Percentiles rank a stretch among this genome's conserved stretches.
phyloP scores from a whole-genome alignment of 768 basidiomycete species.

The Hydnomerulius pinastri region DNA sequence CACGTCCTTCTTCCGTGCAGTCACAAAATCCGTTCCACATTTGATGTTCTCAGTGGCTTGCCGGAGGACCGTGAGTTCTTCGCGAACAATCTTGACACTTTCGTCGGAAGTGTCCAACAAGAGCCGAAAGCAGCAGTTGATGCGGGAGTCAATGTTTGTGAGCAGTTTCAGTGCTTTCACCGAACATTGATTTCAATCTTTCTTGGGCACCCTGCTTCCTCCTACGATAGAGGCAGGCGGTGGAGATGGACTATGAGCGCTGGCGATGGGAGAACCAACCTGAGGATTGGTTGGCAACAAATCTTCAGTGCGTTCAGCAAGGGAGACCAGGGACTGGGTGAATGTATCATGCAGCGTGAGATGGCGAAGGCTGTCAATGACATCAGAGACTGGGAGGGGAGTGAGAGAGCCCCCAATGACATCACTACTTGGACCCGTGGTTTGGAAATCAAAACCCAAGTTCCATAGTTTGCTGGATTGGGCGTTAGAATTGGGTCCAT shows the following conservation, averaged over 20 bases:
- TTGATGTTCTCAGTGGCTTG: not conserved
- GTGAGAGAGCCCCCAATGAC: not conserved
- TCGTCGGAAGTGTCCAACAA: not conserved
- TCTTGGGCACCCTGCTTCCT: too few relatives aligned
- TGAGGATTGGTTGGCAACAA: too few relatives aligned
- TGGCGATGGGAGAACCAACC: too few relatives aligned
- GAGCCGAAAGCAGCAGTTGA: not conserved
- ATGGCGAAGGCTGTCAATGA: not conserved
- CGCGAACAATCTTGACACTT: not conserved
- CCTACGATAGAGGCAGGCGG: too few relatives aligned
- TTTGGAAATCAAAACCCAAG: not conserved
- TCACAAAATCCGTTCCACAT: not conserved
- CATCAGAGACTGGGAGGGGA: not conserved
- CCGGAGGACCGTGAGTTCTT: not conserved
- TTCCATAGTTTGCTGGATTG: not conserved
- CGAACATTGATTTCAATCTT: not conserved
- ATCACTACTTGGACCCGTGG: not conserved
- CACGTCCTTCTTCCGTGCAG: not conserved
- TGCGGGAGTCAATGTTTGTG: not conserved
- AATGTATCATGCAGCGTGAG: too few relatives aligned
- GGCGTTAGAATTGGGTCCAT: not conserved
- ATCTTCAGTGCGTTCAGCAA: too few relatives aligned
- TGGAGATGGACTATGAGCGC: too few relatives aligned
- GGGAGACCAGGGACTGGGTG: too few relatives aligned
- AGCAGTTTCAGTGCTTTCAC: not conserved